Evolutionary conservation across 176 grass and related monocot genomes (phyloP).

Genomic region (Chrysopogon serrulatus): DNA sequence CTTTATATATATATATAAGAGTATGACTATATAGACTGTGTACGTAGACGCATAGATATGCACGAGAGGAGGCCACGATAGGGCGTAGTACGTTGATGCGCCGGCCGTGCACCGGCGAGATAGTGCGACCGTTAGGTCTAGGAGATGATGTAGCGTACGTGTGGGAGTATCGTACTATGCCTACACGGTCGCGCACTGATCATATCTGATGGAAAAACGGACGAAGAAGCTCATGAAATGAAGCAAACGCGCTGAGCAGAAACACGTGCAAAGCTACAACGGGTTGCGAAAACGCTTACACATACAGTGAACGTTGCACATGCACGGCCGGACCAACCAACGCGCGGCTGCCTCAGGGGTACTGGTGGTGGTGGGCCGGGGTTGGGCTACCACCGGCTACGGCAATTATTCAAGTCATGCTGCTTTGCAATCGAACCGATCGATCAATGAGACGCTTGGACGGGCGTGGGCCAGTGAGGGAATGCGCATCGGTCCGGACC

Average conservation of each 20-base stretch:
- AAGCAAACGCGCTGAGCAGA: too few species aligned
- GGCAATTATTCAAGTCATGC: slow-evolving; percentile 20
- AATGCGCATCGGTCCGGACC: not conserved
- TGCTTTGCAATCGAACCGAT: slow-evolving; percentile 1
- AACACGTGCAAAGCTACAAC: too few species aligned
- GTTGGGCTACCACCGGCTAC: not conserved
- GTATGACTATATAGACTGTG: not conserved
- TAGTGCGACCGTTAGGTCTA: not conserved
- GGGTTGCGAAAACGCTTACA: too few species aligned
- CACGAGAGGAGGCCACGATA: not conserved
- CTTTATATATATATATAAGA: too few species aligned
- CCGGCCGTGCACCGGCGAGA: too few species aligned
- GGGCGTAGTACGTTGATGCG: not conserved
- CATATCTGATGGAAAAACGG: not conserved
- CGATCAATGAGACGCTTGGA: not conserved
- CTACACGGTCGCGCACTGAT: not conserved
- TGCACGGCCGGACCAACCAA: too few species aligned
- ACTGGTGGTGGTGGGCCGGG: not conserved
- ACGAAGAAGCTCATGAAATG: not conserved
- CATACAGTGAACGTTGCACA: not conserved
- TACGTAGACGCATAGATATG: not conserved
- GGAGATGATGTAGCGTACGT: too few species aligned
- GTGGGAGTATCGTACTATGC: too few species aligned
- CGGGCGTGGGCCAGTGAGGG: not conserved
- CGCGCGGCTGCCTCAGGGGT: not conserved